phyloP scores from a whole-genome alignment of 352 stramenopile species.

The Globisporangium rhizosaccharum region DNA sequence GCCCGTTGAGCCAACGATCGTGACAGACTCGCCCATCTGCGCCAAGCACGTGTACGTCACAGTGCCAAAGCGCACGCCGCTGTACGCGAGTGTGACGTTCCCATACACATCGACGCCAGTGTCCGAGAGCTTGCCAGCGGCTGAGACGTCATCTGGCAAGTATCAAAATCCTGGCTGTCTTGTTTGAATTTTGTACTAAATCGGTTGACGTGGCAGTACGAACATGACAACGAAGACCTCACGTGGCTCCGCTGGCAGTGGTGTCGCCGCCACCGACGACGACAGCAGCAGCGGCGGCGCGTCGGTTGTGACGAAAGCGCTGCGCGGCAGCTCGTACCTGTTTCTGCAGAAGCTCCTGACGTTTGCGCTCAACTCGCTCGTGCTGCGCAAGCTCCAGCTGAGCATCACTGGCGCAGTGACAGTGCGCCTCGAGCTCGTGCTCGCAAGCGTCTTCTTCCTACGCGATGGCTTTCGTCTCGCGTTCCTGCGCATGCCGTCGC shows the following conservation, averaged over 20 bases:
- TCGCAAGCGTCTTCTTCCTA: conserved; percentile 88
- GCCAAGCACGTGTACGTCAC: conserved; percentile 56
- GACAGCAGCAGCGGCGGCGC: not conserved
- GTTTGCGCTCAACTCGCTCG: conserved; percentile 81
- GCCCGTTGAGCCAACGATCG: conserved; percentile 71
- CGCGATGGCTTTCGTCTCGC: conserved; percentile 86
- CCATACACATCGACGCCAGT: conserved; percentile 51
- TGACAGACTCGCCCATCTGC: conserved; percentile 57
- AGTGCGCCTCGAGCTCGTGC: conserved; percentile 84
- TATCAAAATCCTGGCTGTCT: too few species aligned
- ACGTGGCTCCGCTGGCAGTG: too few species aligned
- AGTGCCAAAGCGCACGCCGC: conserved; percentile 34
- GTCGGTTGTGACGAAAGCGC: conserved; percentile 37
- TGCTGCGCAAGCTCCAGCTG: conserved; percentile 66
- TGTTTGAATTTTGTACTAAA: too few species aligned
- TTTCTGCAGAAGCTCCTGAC: conserved; percentile 83
- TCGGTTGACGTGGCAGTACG: too few species aligned
- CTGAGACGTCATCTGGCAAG: conserved; percentile 20
- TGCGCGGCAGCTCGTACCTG: conserved; percentile 66
- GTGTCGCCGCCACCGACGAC: not conserved
- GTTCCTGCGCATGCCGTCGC: conserved; percentile 72
- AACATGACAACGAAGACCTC: too few species aligned
- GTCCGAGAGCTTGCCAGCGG: conserved; percentile 38
- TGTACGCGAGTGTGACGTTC: conserved; percentile 48
- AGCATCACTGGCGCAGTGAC: conserved; percentile 76